Base-by-base conservation (phyloP, 768 basidiomycete genomes). In the Mycena belliarum region DNA sequence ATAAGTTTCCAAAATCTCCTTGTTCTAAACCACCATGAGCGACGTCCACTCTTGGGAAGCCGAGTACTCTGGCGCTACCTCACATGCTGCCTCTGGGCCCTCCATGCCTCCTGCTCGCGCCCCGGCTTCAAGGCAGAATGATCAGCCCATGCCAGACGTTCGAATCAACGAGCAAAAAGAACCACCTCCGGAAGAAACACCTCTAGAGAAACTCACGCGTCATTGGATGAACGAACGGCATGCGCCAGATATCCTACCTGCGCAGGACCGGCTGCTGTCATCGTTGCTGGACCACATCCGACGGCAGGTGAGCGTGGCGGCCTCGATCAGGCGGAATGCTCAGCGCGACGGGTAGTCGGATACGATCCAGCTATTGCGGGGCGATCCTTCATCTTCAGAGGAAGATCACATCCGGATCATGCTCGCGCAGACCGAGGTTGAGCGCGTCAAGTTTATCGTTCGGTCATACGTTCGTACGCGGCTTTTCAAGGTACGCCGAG, bases 321-420 rank as follows among this genome's bases (percentile, higher is more conserved):
- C 41, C 33, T 57, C 32, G 18, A 26, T 26, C 28, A 53, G 66
- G 44, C 65, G 15, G 18, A 14, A 45, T 45, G 53, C 35, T 53
- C 64, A 55, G 48, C 58, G 32, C 63, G 65, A 58, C n/a, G n/a
- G n/a, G n/a, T 64, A 96, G 93, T 86, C 88, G 57, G 86, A 90
- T 62, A 84, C 83, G 55, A 92, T 91, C 33, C 92, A 84, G 68
- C 75, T 82, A 46, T 73, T 97, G 28, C 82, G 91, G 5, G 84
- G 84, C 24, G 93, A 96, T 69, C 89, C 92, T 0, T 82, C 85
- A 35, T 88, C 91, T 3, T 92, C 89, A 1, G 93, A 96, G 66
- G 93, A 96, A 60, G 95, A 98, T 61, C 94, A 98, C 66, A 90
- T 95, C 59, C 80, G 93, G 63, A 91, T 96, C 32, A 88, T 93